Percentiles rank a stretch among this genome's conserved stretches.
phyloP scores from a whole-genome alignment of 306 rosid species.

The Datisca glomerata region DNA sequence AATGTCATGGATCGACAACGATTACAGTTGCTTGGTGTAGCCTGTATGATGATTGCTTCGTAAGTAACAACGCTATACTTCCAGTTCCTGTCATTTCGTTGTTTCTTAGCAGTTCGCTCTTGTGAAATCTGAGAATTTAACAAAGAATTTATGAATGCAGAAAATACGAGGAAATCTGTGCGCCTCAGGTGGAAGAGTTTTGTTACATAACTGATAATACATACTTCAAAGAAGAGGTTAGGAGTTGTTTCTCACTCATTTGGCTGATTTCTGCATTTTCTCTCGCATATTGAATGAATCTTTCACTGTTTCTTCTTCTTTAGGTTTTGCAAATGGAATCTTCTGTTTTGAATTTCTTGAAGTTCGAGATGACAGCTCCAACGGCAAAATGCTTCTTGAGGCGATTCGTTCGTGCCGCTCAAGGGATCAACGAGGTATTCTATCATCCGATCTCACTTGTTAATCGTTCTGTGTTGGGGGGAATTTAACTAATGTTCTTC shows the following conservation, averaged over 20 bases:
- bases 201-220: conserved; percentile 95
- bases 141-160: conserved; percentile 40
- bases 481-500: not conserved
- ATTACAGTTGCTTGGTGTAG: conserved; percentile 85
- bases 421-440: conserved; percentile 59
- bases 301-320: not conserved
- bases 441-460: not conserved
- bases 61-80: conserved; percentile 27
- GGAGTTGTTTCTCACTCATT: conserved; percentile 1
- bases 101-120: not conserved
- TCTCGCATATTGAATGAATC: not conserved
- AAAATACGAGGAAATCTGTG: conserved; percentile 95
- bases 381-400: conserved; percentile 80
- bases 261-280: conserved; percentile 3
- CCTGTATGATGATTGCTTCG: conserved; percentile 99
- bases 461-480: too few relatives aligned
- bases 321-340: conserved; percentile 95
- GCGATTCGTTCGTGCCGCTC: conserved; percentile 90
- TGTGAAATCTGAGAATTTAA: too few relatives aligned
- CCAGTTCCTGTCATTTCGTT: not conserved
- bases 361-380: conserved; percentile 98
- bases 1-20: conserved; percentile 75
- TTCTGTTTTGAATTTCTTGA: conserved; percentile 69
- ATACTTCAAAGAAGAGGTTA: conserved; percentile 87
- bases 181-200: conserved; percentile 96